These are phyloP conservation scores for Ophiocordyceps sinensis DNA, from an alignment of 2,329 filamentous ascomycete genomes.

Conservation along the genomic window DNA sequence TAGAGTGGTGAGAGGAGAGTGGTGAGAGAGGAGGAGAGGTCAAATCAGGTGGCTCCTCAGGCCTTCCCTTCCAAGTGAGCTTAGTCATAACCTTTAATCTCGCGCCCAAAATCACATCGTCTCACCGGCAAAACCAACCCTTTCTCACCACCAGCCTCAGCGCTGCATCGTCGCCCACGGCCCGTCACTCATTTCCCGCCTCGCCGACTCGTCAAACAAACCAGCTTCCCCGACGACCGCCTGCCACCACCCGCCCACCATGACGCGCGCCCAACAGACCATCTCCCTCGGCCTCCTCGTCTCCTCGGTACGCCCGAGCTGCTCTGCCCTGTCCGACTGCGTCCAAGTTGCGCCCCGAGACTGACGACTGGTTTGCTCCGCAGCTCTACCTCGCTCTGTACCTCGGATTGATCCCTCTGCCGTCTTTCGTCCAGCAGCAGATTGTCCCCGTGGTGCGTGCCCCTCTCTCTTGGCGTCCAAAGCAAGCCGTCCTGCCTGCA, in stretches of 20 bases:
- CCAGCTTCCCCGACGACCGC: background rate
- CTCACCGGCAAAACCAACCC: no score
- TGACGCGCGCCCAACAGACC: slow-evolving; percentile 91
- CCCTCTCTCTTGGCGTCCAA: no score
- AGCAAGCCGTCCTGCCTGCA: no score
- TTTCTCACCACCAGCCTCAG: no score
- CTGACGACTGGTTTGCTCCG: slow-evolving; percentile 19
- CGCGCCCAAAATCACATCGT: no score
- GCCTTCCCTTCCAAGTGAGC: no score
- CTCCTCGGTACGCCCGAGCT: slow-evolving; percentile 54
- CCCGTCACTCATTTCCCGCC: no score
- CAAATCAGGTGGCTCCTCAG: no score
- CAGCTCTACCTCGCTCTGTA: slow-evolving; percentile 84
- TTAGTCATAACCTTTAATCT: no score
- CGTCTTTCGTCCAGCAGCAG: slow-evolving; percentile 62
- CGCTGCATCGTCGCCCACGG: no score
- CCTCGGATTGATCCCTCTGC: slow-evolving; percentile 70
- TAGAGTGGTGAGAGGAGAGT: no score
- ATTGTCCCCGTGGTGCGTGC: slow-evolving; percentile 68
- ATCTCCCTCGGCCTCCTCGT: slow-evolving; percentile 77
- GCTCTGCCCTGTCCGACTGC: background rate
- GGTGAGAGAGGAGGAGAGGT: no score
- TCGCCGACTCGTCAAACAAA: background rate
- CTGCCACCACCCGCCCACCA: slow-evolving; percentile 27
- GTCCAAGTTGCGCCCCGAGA: background rate